phyloP scores from a whole-genome alignment of 2,329 filamentous ascomycete genomes.

The Akanthomyces dipterigenus region DNA sequence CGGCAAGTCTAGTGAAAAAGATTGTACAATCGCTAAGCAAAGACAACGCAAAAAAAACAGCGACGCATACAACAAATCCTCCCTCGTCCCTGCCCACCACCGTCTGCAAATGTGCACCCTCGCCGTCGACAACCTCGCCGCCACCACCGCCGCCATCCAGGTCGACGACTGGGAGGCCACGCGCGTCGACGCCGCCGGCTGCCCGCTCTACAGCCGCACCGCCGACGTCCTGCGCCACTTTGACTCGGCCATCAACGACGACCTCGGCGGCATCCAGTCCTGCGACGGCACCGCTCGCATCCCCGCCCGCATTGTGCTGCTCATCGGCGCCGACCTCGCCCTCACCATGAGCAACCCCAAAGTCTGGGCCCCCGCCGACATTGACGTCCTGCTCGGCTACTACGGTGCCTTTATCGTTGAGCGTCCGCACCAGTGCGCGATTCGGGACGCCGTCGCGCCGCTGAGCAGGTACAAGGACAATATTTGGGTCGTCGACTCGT shows the following conservation, averaged over 20 bases:
- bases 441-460: conserved; percentile 78
- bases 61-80: conserved; percentile 32
- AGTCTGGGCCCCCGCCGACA: conserved; percentile 77
- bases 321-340: conserved; percentile 72
- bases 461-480: conserved; percentile 79
- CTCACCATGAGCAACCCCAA: conserved; percentile 66
- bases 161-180: conserved; percentile 83
- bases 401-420: conserved; percentile 86
- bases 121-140: conserved; percentile 61
- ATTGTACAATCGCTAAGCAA: too few relatives aligned
- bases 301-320: conserved; percentile 69
- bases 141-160: conserved; percentile 59
- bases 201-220: conserved; percentile 72
- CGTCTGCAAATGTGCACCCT: conserved; percentile 72
- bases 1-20: too few relatives aligned
- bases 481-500: conserved; percentile 62
- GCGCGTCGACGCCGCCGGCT: conserved; percentile 37
- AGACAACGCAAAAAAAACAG: conserved; percentile 18
- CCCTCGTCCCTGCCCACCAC: conserved; percentile 30
- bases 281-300: conserved; percentile 61
- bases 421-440: conserved; percentile 71
- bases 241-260: conserved; percentile 75
- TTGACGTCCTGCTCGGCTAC: conserved; percentile 79
- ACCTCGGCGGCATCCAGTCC: conserved; percentile 68
- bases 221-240: conserved; percentile 89